Evolutionary conservation across 306 rosid genomes (phyloP), one percentile per base, ranked within the genome.

Genomic region (Parietaria judaica): DNA sequence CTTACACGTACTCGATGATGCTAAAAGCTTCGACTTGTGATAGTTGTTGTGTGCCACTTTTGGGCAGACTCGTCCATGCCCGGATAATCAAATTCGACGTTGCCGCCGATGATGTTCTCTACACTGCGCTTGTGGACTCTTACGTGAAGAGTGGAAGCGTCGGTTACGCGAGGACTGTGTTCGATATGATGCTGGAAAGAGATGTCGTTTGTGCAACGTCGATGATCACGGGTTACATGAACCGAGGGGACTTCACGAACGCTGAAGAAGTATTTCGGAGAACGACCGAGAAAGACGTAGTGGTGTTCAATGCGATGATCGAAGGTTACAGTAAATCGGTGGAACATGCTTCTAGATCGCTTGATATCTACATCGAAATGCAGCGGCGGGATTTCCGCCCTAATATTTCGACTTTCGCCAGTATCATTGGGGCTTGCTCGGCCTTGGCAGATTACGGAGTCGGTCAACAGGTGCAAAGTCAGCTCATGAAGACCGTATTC

Each of bases 171-270:
- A 85, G 95, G 81, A 69, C 60, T 6, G 90, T 86, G 64, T 86
- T 86, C 66, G 96, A 86, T 64, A 65, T 79, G 82, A 80, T 74
- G 86, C 79, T 80, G 50, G 77, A 77, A 66, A 79, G 86, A 61
- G 81, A 74, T 45, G 80, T 92, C 45, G 54, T 92, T 60, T 88
- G 94, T 63, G 84, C 94, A 1, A 92, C 96, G 15, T 84, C 95
- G 3, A 81, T 92, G 74, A 80, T 92, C 64, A 83, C 95, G 3
- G 98, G 95, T 58, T 92, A 88, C 77, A 92, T 88, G 96, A 86
- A 79, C 78, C 83, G 69, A 66, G 84, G 85, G 10, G 70, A 34
- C 15, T 69, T 82, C 36, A 54, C 64, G 47, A 90, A 88, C 34
- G 96, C 94, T n/a, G 92, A 84, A 71, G 79, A 66, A 47, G 72